These are phyloP conservation scores for Chlamydomonas reinhardtii DNA, from an alignment of 163 green algal species.

Conservation along the genomic window DNA sequence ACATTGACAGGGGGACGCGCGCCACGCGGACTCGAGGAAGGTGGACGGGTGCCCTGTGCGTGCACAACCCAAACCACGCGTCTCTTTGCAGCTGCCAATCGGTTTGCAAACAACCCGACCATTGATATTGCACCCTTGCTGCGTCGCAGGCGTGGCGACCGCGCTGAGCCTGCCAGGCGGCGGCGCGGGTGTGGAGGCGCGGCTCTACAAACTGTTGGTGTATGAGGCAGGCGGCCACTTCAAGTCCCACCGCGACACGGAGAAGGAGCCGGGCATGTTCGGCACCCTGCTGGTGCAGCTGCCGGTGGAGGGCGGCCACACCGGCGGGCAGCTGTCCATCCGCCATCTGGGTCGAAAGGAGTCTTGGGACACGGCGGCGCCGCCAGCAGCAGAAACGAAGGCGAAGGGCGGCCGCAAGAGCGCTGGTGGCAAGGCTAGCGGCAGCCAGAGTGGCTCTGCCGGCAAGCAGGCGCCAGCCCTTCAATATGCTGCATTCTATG, in stretches of 20 bases:
- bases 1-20: no score
- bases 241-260: constrained; percentile 27
- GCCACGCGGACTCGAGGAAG: no score
- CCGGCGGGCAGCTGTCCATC: constrained; percentile 1
- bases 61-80: no score
- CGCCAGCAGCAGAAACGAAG: no score
- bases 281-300: constrained; percentile 55
- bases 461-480: not conserved
- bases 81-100: no score
- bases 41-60: no score
- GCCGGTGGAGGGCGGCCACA: constrained; percentile 35
- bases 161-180: not conserved
- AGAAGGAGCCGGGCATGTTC: constrained; percentile 47
- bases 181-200: constrained; percentile 7
- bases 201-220: constrained; percentile 44
- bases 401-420: no score
- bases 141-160: not conserved
- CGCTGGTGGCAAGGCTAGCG: not conserved
- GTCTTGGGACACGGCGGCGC: not conserved
- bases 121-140: no score
- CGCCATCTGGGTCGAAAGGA: not conserved
- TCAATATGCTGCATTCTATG: constrained; percentile 49
- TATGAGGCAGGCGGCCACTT: constrained; percentile 10
- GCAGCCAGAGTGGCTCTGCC: no score
- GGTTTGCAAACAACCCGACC: no score